A percentile compares a stretch with the other conserved stretches of the same genome.
Evolutionary conservation across 2,329 filamentous ascomycete species (phyloP).

Genomic region (Ceratocystis cubensis): DNA sequence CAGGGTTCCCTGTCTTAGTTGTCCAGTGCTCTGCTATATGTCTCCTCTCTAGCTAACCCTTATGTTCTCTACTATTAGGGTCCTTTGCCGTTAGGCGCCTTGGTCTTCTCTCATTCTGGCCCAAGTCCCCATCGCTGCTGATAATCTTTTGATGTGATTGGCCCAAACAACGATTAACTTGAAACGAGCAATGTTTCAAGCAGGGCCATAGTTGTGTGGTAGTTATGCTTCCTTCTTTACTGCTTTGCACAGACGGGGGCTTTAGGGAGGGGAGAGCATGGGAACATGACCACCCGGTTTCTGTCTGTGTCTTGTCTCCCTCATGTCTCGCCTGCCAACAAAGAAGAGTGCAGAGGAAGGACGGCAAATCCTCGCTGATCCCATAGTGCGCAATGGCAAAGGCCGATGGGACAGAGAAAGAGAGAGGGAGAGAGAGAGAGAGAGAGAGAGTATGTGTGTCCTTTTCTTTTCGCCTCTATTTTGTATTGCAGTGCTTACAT

Average conservation of each 20-base stretch:
- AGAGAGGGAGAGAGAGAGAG: no score
- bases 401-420: no score
- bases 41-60: no score
- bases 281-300: background rate
- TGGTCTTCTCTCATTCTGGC: background rate
- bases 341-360: no score
- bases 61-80: background rate
- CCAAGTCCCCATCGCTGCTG: background rate
- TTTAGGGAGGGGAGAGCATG: background rate
- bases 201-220: background rate
- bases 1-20: background rate
- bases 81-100: background rate
- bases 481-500: background rate
- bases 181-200: constrained; percentile 9
- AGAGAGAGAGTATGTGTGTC: no score
- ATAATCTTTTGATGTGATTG: background rate
- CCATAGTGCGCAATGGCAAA: no score
- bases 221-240: background rate
- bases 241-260: background rate
- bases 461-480: background rate
- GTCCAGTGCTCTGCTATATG: no score
- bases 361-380: no score
- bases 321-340: no score
- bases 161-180: background rate
- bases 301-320: background rate